Base-by-base conservation (phyloP, 2,329 filamentous ascomycete species). In the Dactylellina parvicollis region DNA sequence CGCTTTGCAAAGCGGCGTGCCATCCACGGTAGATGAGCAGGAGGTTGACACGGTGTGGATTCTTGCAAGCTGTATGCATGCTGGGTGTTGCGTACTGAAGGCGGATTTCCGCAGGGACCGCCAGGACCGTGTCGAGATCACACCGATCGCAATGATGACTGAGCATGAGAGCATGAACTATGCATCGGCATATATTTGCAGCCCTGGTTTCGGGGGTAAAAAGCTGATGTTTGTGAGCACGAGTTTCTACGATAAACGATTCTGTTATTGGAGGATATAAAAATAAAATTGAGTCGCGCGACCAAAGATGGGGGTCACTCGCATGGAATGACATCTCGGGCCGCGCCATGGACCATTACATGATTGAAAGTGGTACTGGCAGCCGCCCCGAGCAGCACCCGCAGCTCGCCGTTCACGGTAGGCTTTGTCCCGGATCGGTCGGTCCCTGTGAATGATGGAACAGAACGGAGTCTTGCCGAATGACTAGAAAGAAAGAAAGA, bases 111-210 rank as follows among this genome's bases (percentile, higher is more conserved):
- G 96, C 77, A 90, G 91, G 77, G 90, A 93, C 79, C 92, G 97
- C 79, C 84, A 90, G 81, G 78, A 89, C 7, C 81, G 83, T 38
- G 77, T 87, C 16, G 72, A 76, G 26, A 78, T 79, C 0, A 77
- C 81, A 0, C 83, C 94, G 0, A 76, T 93, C 49, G 88, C 86
- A 0, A 86, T 85, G 57, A 96, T 96, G 78, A 90, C 92, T 76
- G 90, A 94, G 79, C 92, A 97, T 79, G 84, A 90, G 81, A 96
- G 92, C 80, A 96, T 97, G 92, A 96, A 96, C 78, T 98, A 98
- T 80, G 93, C 90, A 77, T 92, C 93, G 80, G 86, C 88, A 69
- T 84, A 86, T 75, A 84, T 84, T 1, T 78, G 76, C 3, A 14
- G n/a, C 24, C 18, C 12, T 18, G 75, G 76, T 22, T 46, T 32